These are phyloP conservation scores for Xylariales sp. DNA, from an alignment of 2,329 filamentous ascomycete genomes.

Conservation along the genomic window DNA sequence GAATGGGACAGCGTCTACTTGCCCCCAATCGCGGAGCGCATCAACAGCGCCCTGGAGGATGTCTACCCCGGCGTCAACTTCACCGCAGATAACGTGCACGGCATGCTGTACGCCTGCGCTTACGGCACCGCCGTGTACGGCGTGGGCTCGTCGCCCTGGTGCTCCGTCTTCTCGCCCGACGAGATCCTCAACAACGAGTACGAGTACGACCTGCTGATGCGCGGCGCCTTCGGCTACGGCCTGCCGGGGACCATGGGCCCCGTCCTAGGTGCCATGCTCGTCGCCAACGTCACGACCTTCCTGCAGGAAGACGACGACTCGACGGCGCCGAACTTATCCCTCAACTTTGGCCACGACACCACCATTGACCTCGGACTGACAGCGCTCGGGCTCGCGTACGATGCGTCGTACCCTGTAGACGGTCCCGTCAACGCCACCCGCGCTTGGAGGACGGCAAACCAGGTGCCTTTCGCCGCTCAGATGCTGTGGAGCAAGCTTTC, in stretches of 20 bases:
- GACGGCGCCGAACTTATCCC: slow-evolving; percentile 11
- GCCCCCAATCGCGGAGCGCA: slow-evolving; percentile 13
- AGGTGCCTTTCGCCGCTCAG: slow-evolving; percentile 15
- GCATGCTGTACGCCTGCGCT: slow-evolving; percentile 17
- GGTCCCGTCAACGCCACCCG: slow-evolving; percentile 14
- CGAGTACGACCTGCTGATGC: slow-evolving; percentile 18
- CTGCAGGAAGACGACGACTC: slow-evolving; percentile 9
- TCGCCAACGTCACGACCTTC: slow-evolving; percentile 15
- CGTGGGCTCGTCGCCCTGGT: slow-evolving; percentile 15
- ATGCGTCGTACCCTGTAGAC: slow-evolving; percentile 11
- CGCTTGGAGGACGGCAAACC: slow-evolving; percentile 13
- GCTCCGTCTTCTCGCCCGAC: slow-evolving; percentile 12
- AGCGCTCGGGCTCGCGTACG: slow-evolving; percentile 14
- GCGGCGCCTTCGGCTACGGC: slow-evolving; percentile 17
- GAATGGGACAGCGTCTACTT: slow-evolving; percentile 15
- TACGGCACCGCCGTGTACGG: slow-evolving; percentile 17
- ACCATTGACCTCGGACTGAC: slow-evolving; percentile 16
- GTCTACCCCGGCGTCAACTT: slow-evolving; percentile 14
- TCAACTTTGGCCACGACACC: slow-evolving; percentile 19
- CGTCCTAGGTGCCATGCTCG: slow-evolving; percentile 14
- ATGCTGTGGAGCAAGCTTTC: slow-evolving; percentile 16
- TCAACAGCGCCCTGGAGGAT: slow-evolving; percentile 11
- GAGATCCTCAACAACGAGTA: slow-evolving; percentile 17
- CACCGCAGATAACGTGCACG: slow-evolving; percentile 12
- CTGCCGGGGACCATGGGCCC: slow-evolving; percentile 15